These are phyloP conservation scores for Boletus bicolor DNA, from an alignment of 768 basidiomycete species.

Conservation along the genomic window DNA sequence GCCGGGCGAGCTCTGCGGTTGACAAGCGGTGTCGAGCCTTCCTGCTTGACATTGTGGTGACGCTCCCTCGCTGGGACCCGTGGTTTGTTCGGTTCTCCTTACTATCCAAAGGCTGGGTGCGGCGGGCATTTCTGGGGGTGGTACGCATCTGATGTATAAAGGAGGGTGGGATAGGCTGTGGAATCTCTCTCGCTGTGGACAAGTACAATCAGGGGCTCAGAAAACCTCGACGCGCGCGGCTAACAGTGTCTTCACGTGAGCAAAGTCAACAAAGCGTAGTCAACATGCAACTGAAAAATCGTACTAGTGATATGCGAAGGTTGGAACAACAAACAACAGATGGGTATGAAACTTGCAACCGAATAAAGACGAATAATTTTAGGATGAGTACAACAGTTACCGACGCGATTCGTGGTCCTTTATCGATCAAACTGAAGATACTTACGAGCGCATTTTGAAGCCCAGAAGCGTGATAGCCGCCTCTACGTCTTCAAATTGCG, in stretches of 20 bases:
- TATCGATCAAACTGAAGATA: not conserved
- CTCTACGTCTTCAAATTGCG: conserved; percentile 34
- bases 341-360: not conserved
- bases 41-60: conserved; percentile 5
- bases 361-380: conserved; percentile 32
- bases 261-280: not conserved
- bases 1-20: conserved; percentile 23
- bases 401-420: not conserved
- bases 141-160: conserved; percentile 26
- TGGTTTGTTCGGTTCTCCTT: conserved; percentile 18
- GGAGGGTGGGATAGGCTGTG: conserved; percentile 25
- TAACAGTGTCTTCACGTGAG: conserved; percentile 24
- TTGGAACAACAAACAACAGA: conserved; percentile 12
- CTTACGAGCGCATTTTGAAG: conserved; percentile 26
- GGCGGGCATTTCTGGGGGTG: conserved; percentile 28
- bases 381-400: conserved; percentile 13
- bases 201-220: conserved; percentile 1
- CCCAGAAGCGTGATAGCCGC: conserved; percentile 36
- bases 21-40: conserved; percentile 41
- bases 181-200: not conserved
- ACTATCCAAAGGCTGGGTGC: conserved; percentile 7
- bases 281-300: not conserved
- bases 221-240: conserved; percentile 13
- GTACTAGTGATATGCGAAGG: conserved; percentile 3
- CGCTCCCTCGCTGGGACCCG: no score